phyloP scores from a whole-genome alignment of 225 moss, liverwort and hornwort genomes.

The Antitrichia curtipendula region DNA sequence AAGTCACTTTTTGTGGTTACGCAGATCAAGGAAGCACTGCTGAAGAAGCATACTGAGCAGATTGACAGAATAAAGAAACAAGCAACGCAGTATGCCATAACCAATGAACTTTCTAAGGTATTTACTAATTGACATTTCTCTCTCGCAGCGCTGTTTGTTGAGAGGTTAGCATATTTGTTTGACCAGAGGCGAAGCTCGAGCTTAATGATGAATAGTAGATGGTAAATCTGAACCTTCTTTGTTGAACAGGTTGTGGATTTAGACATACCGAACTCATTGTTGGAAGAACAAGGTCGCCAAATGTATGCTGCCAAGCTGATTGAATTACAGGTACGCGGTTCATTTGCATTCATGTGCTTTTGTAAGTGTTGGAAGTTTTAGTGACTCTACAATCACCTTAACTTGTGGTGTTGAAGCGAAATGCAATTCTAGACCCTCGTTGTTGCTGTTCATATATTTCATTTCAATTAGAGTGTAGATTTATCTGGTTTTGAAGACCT shows the following conservation, averaged over 20 bases:
- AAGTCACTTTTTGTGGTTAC: not conserved
- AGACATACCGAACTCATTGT: constrained; percentile 79
- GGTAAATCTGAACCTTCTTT: not conserved
- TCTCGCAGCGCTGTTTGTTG: not conserved
- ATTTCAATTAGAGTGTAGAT: not conserved
- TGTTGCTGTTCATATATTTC: not conserved
- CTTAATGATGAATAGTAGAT: not conserved
- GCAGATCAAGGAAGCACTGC: constrained; percentile 62
- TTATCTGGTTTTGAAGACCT: not conserved
- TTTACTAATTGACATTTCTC: not conserved
- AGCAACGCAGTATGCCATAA: constrained; percentile 61
- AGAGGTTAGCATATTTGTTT: not conserved
- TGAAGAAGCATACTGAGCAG: constrained; percentile 64
- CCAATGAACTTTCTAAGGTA: constrained; percentile 78
- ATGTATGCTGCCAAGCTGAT: constrained; percentile 96
- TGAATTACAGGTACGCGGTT: constrained; percentile 69
- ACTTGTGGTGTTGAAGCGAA: not conserved
- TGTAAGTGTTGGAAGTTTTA: not conserved
- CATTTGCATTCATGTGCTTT: not conserved
- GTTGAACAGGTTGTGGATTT: constrained; percentile 37
- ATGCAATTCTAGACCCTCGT: not conserved
- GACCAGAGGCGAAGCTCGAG: not conserved
- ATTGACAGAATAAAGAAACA: constrained; percentile 51
- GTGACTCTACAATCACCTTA: not conserved
- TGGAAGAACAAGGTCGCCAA: constrained; percentile 99